phyloP scores from a whole-genome alignment of 2,329 filamentous ascomycete species.

The Hyphodiscus sp. region DNA sequence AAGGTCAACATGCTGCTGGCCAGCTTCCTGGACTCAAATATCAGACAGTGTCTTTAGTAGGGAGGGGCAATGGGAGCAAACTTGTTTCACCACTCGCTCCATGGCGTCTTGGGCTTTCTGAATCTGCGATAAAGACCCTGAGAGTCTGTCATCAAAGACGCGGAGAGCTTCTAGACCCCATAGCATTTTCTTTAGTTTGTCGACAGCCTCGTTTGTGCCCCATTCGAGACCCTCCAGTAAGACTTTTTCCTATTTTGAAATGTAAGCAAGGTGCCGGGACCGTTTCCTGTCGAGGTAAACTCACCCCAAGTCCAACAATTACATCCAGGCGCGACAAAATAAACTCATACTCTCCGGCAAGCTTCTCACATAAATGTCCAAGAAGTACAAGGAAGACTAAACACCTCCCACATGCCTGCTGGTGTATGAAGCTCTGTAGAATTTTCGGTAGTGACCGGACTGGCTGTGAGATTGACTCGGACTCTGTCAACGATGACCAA shows the following conservation, averaged over 20 bases:
- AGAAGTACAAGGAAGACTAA: conserved; percentile 17
- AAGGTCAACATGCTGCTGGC: conserved; percentile 13
- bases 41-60: background rate
- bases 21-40: background rate
- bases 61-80: background rate
- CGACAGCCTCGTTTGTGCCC: conserved; percentile 11
- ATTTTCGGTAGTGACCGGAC: conserved; percentile 3
- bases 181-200: conserved; percentile 19
- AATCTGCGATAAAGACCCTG: conserved; percentile 14
- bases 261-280: background rate
- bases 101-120: conserved; percentile 15
- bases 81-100: conserved; percentile 13
- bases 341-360: conserved; percentile 15
- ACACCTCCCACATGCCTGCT: conserved; percentile 15
- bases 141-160: conserved; percentile 16
- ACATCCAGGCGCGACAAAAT: conserved; percentile 8
- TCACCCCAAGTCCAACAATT: conserved; percentile 13
- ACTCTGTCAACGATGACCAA: conserved; percentile 10
- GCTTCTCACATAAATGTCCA: conserved; percentile 15
- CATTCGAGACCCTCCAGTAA: conserved; percentile 16
- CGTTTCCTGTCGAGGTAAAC: background rate
- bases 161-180: conserved; percentile 17
- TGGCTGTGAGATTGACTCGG: background rate
- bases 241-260: conserved; percentile 11
- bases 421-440: conserved; percentile 16